Percentiles rank a stretch among this genome's conserved stretches.
Evolutionary conservation across 305 asterid genomes (phyloP).

Genomic region (Fraxinus platypoda): DNA sequence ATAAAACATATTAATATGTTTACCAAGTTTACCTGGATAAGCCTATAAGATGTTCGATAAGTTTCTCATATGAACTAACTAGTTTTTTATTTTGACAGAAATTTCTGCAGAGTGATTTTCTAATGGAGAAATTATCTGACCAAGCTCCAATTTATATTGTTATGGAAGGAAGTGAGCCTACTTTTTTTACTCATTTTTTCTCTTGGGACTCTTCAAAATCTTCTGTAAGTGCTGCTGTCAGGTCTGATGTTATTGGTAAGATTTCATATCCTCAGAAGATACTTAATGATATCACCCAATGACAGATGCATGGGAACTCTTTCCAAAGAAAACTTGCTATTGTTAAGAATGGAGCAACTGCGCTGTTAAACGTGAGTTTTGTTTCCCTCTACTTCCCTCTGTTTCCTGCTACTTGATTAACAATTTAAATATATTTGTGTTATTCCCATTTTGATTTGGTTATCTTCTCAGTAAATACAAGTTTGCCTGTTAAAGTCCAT

Average conservation of each 20-base stretch:
- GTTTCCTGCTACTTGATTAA: neutral
- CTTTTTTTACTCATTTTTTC: constrained; percentile 84
- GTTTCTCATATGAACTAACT: constrained; percentile 1
- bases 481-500: neutral
- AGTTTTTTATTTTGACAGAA: constrained; percentile 46
- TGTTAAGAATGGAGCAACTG: constrained; percentile 66
- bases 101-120: constrained; percentile 81
- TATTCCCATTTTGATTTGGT: neutral
- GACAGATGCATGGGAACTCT: constrained; percentile 93
- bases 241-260: neutral
- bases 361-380: constrained; percentile 63
- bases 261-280: constrained; percentile 22
- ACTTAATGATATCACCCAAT: constrained; percentile 14
- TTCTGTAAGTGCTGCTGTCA: constrained; percentile 48
- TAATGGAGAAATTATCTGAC: constrained; percentile 67
- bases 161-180: constrained; percentile 85
- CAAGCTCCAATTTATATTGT: constrained; percentile 72
- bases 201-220: constrained; percentile 81
- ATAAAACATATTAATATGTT: neutral
- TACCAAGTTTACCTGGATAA: neutral
- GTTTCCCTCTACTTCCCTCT: constrained; percentile 4
- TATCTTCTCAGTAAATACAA: neutral
- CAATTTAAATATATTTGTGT: neutral
- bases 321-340: constrained; percentile 87
- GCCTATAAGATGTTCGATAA: neutral